Percentiles rank a stretch among this genome's conserved stretches.
These are phyloP conservation scores for Lepidium aucheri DNA, from an alignment of 345 rosid species.

Conservation along the genomic window DNA sequence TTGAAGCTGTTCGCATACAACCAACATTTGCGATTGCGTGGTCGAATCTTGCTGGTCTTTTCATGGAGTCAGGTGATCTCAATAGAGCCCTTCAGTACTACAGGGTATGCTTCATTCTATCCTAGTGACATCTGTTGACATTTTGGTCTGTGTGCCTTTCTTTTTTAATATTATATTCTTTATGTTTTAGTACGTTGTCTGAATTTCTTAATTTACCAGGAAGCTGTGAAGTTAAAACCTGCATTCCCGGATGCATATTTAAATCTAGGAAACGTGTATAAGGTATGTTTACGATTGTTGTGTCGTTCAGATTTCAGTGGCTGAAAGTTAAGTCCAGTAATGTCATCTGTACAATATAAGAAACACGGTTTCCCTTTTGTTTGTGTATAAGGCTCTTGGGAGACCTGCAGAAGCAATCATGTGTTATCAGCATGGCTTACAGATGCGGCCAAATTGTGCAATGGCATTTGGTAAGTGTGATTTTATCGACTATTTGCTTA, in stretches of 20 bases:
- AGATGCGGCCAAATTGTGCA: constrained; percentile 72
- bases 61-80: constrained; percentile 96
- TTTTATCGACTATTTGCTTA: not conserved
- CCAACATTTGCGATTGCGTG: constrained; percentile 98
- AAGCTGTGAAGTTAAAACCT: constrained; percentile 90
- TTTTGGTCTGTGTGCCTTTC: not conserved
- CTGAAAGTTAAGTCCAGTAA: constrained; percentile 23
- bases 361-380: constrained; percentile 34
- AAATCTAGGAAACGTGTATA: constrained; percentile 94
- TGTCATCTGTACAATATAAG: constrained; percentile 22
- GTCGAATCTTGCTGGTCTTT: constrained; percentile 98
- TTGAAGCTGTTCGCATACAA: constrained; percentile 92
- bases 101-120: constrained; percentile 46
- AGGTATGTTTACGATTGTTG: constrained; percentile 51
- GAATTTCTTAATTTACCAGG: constrained; percentile 41
- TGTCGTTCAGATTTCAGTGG: constrained; percentile 21
- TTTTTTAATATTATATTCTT: not conserved
- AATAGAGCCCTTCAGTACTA: constrained; percentile 91
- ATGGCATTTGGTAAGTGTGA: constrained; percentile 72
- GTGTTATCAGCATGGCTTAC: constrained; percentile 89
- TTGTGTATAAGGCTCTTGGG: constrained; percentile 70
- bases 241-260: constrained; percentile 90
- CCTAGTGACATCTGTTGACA: not conserved
- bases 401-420: constrained; percentile 90
- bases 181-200: constrained; percentile 1